Evolutionary conservation across 345 rosid species (phyloP).

Genomic region (Eucalyptus curtisii): DNA sequence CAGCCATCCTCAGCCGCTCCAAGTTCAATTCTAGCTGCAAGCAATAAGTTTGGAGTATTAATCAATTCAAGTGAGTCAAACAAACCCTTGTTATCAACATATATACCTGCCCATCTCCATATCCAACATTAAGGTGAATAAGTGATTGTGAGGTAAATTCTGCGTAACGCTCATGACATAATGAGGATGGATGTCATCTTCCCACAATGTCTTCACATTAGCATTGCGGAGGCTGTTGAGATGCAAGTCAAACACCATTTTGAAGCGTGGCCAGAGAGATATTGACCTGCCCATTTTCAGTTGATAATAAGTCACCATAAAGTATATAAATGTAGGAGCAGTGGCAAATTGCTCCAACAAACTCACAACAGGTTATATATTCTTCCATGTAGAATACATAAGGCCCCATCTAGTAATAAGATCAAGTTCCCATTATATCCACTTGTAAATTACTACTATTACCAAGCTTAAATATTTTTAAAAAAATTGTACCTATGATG

Average conservation of each 20-base stretch:
- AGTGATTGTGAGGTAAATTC: constrained; percentile 97
- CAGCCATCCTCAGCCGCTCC: constrained; percentile 92
- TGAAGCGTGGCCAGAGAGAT: constrained; percentile 96
- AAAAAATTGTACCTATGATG: neutral
- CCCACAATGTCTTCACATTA: constrained; percentile 81
- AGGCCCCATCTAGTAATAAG: neutral
- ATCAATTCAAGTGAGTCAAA: neutral
- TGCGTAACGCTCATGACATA: constrained; percentile 98
- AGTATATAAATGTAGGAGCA: neutral
- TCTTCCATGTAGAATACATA: neutral
- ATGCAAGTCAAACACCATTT: constrained; percentile 90
- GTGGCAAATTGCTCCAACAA: neutral
- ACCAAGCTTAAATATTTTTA: neutral
- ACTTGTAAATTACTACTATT: neutral
- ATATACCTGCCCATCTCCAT: constrained; percentile 93
- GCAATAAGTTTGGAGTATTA: neutral
- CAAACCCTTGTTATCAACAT: neutral
- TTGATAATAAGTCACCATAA: neutral
- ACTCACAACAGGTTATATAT: neutral
- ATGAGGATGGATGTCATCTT: constrained; percentile 97
- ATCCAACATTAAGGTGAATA: constrained; percentile 87
- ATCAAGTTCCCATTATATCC: neutral
- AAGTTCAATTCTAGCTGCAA: constrained; percentile 91
- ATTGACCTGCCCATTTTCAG: constrained; percentile 57
- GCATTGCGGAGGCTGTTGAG: constrained; percentile 90